Evolutionary conservation across 2,329 filamentous ascomycete species (phyloP), one percentile per base, ranked within the genome.

Genomic region (Coleophoma cylindrospora): DNA sequence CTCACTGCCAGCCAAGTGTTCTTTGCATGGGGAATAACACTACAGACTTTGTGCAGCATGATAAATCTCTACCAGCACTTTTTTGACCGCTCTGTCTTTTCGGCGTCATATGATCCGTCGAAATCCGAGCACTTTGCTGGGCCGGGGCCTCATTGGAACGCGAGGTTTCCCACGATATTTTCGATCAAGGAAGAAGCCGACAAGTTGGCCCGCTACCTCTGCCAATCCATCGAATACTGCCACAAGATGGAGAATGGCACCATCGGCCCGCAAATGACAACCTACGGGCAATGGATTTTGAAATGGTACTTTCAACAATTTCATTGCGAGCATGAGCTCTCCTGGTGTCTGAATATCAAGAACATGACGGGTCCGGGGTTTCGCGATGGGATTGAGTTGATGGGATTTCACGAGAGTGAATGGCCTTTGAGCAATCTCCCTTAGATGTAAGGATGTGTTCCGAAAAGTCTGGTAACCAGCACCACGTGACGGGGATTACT

Each of bases 181-280:
- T 51, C 34, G 6, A 27, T 51, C 7, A 51, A 40, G 38, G 19
- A 37, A 32, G 50, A 51, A 48, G 45, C 45, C 32, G 40, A 51
- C 15, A 51, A 34, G 21, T 40, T 48, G 19, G 45, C 40, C 13
- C 50, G 50, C 14, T 45, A 7, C 19, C 13, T 51, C 27, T 51
- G 50, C 14, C 45, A 44, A 36, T 44, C 34, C n/a, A 44, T 51
- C 11, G 50, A 45, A 45, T 51, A 48, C 50, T 51, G 50, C 33
- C 36, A 51, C 32, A 34, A 15, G 33, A 45, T 45, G 2, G 43
- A 45, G 21, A 45, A 32, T 15, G 43, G 43, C 5, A 45, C 43
- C 10, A 27, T 45, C 3, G 43, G 43, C 43, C 43, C 43, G 3
- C 43, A 45, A 34, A 34, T 12, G 17, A 34, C 15, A 34, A 45